Percentiles rank a stretch among this genome's conserved stretches.
Conservation (phyloP, 2,329 filamentous ascomycete genomes). For the Penicillium sp. region DNA sequence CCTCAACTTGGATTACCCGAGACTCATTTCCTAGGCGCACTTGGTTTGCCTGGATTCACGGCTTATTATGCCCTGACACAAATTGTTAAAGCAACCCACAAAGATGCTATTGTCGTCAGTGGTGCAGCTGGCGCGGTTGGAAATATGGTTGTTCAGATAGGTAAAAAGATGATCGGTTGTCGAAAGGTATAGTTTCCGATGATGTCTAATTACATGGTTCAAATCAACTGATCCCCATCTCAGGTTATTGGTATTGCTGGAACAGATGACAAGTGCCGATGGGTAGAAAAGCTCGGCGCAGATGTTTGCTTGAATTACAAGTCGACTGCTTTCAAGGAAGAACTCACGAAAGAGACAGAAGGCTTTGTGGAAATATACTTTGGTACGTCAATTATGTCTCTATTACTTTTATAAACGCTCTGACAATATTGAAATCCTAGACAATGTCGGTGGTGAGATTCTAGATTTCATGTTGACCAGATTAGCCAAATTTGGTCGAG, state of each 20-base stretch:
- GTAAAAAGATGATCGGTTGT: slow-evolving; percentile 44
- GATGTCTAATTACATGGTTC: background rate
- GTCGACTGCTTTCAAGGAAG: slow-evolving; percentile 20
- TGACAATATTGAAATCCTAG: background rate
- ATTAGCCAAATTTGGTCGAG: slow-evolving; percentile 12
- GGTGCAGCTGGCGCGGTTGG: slow-evolving; percentile 56
- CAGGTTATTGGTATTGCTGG: slow-evolving; percentile 59
- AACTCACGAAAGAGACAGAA: slow-evolving; percentile 6
- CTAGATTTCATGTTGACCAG: slow-evolving; percentile 14
- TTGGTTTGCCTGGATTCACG: slow-evolving; percentile 43
- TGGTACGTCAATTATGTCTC: too few relatives aligned
- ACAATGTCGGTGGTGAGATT: slow-evolving; percentile 10
- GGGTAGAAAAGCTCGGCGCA: slow-evolving; percentile 58
- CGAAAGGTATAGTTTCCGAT: slow-evolving; percentile 9
- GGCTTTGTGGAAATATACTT: slow-evolving; percentile 7
- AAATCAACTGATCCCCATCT: slow-evolving; percentile 33
- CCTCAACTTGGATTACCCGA: slow-evolving; percentile 41
- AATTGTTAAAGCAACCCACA: slow-evolving; percentile 42
- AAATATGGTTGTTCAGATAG: slow-evolving; percentile 57
- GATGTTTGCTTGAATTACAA: slow-evolving; percentile 63
- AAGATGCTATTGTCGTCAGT: slow-evolving; percentile 51
- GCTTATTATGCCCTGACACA: slow-evolving; percentile 53
- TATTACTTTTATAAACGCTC: too few relatives aligned
- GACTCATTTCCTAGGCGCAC: slow-evolving; percentile 51
- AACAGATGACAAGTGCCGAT: slow-evolving; percentile 56